These are phyloP conservation scores for Pittosporum tobira DNA, from an alignment of 129 eudicot genomes.

Conservation along the genomic window DNA sequence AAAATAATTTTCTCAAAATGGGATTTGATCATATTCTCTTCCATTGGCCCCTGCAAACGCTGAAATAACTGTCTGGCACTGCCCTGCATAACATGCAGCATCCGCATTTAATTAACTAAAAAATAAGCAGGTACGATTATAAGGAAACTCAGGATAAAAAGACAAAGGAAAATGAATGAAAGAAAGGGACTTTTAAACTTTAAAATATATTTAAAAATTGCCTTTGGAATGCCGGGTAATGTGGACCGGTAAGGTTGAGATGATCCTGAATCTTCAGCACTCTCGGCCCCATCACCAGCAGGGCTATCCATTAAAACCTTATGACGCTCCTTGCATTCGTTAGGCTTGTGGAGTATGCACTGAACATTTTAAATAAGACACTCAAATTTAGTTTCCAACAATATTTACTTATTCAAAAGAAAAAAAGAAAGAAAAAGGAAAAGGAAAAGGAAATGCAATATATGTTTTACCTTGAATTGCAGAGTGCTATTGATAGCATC, in stretches of 20 bases:
- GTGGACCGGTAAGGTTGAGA: constrained; percentile 93
- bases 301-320: constrained; percentile 63
- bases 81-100: constrained; percentile 55
- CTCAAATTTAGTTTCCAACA: background rate
- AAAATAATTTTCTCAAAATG: constrained; percentile 76
- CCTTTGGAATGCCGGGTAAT: constrained; percentile 96
- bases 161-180: background rate
- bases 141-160: background rate
- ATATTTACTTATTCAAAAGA: background rate
- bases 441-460: background rate
- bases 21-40: constrained; percentile 73
- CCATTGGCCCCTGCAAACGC: constrained; percentile 86
- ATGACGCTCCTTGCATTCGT: constrained; percentile 88
- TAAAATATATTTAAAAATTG: constrained; percentile 8
- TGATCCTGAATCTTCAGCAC: constrained; percentile 92
- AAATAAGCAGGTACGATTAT: background rate
- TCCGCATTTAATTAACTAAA: constrained; percentile 8
- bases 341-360: constrained; percentile 78
- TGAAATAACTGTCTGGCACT: constrained; percentile 92
- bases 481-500: constrained; percentile 86
- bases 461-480: constrained; percentile 66
- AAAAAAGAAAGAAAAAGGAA: background rate
- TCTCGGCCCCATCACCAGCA: constrained; percentile 79
- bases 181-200: background rate
- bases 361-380: constrained; percentile 26